Base-by-base conservation (phyloP, 306 rosid genomes). In the Psophocarpus tetragonolobus region DNA sequence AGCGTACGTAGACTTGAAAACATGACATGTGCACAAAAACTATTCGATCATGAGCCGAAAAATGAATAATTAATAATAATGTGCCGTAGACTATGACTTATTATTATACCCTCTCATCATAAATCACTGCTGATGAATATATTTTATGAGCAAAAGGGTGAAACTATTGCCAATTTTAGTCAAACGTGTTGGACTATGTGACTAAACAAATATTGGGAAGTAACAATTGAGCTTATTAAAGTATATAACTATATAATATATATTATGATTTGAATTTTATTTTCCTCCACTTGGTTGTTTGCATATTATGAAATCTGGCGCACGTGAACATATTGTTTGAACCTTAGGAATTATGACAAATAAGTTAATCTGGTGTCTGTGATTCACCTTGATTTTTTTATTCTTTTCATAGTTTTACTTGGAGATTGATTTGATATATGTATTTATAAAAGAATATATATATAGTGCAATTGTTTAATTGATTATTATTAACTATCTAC, bases 171-270 rank as follows among this genome's bases (percentile, higher is more conserved):
- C 58, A 39, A 58, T 27, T 29, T 13, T 6, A 71, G 36, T 71
- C 76, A 51, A 71, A 71, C 12, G 33, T 29, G 29, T 74, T 60
- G 8, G 79, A 74, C 60, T 11, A n/a, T n/a, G 7, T 60, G 32
- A 29, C 13, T 18, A 29, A 41, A 58, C 3, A 58, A 58, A 58
- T 50, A 48, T 67, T 23, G 33, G 6, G 23, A 67, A 38, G 18
- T 45, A 45, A 4, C 20, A 32, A 32, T 18, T 30, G 32, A 48
- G 27, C 8, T 15, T 48, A 30, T 30, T 4, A 32, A 32, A 32
- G 7, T 35, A 5, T n/a, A n/a, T n/a, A n/a, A n/a, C n/a, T n/a
- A 2, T 48, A 1, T 20, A 48, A 6, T 17, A 12, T 50, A 54
- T 20, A 12, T 15, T 68, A 9, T 24, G 1, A 18, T 71, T 71